Evolutionary conservation across 352 stramenopile species (phyloP).

Genomic region (Phytophthora pseudosyringae): DNA sequence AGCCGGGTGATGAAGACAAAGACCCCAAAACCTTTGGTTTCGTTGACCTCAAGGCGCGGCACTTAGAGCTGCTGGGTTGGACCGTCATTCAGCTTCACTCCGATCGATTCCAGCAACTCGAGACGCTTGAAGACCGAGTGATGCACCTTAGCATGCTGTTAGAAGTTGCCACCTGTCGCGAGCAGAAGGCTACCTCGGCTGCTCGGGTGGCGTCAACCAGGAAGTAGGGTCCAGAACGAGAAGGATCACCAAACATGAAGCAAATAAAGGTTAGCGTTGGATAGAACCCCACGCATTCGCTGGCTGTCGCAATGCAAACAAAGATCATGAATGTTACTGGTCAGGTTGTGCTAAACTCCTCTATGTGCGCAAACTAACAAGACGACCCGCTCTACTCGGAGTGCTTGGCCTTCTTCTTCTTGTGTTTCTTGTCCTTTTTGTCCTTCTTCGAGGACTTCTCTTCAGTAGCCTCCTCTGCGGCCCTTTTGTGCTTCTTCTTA

Average conservation of each 20-base stretch:
- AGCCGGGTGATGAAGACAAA: slow-evolving; percentile 40
- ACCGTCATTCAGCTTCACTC: slow-evolving; percentile 70
- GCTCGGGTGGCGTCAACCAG: slow-evolving; percentile 4
- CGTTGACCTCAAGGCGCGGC: slow-evolving; percentile 68
- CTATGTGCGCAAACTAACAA: slow-evolving; percentile 15
- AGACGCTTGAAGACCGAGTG: slow-evolving; percentile 52
- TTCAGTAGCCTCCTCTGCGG: not conserved
- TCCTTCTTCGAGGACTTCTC: slow-evolving; percentile 35
- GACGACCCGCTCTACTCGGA: slow-evolving; percentile 22
- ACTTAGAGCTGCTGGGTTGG: slow-evolving; percentile 70
- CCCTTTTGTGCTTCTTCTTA: slow-evolving; percentile 48
- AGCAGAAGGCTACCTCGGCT: slow-evolving; percentile 12
- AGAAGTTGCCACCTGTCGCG: slow-evolving; percentile 61
- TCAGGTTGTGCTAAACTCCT: slow-evolving; percentile 4
- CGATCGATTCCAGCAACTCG: slow-evolving; percentile 60
- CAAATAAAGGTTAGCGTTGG: slow-evolving; percentile 8
- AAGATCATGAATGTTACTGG: slow-evolving; percentile 26
- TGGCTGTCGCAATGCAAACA: slow-evolving; percentile 19
- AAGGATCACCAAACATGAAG: not conserved
- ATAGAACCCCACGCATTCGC: slow-evolving; percentile 22
- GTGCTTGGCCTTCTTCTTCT: slow-evolving; percentile 54
- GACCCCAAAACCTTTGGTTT: slow-evolving; percentile 57
- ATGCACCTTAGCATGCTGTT: slow-evolving; percentile 74
- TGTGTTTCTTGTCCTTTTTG: slow-evolving; percentile 55
- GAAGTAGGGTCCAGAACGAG: slow-evolving; percentile 11